Base-by-base conservation (phyloP, 73 alveolate species). In the Paraurostyla sp. region DNA sequence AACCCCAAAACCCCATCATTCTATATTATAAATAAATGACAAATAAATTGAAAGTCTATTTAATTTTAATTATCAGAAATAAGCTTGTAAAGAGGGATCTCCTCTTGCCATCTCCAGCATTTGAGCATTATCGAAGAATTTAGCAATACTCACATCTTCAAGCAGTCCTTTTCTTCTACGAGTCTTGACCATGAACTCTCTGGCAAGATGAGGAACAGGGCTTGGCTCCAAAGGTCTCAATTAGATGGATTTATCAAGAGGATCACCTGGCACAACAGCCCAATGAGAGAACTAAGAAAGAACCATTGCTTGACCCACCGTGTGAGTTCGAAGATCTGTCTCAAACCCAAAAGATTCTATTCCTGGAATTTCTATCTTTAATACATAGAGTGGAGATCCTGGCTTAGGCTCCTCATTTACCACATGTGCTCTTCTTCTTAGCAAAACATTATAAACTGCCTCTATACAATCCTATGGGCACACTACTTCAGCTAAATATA, bases 331-430 rank as follows among this genome's bases (percentile, higher is more conserved):
- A 32, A 98, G 93, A 93, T 98, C 99, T 36, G 99, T 98, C 83
- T 98, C 99, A 69, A 98, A 97, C 52, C 99, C 99, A 89, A 98
- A 98, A 22, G 99, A 97, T 80, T 98, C 99, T 56, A 98, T 94
- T 23, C 99, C 99, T 56, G 99, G 99, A 43, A 98, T 91, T 78
- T 91, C 96, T 63, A 96, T 97, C 41, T 93, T 96, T 65, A 98
- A 94, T 62, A 92, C 92, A 85, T 93, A 96, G 43, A 93, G 94
- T 41, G 99, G 99, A 15, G 99, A 76, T 0, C 99, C 99, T 40
- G 98, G 98, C 83, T 87, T 83, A 30, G 96, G 94, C 50, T 92
- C 89, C 42, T 94, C 95, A 62, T 90, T 85, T 33, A 80, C 80
- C 73, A 94, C 96, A 46, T 92, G 98, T 0, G 95, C 98, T 93